Percentiles rank a stretch among this genome's conserved stretches.
Conservation (phyloP, 495 filamentous ascomycete genomes). For the Diplogelasinospora grovesii region DNA sequence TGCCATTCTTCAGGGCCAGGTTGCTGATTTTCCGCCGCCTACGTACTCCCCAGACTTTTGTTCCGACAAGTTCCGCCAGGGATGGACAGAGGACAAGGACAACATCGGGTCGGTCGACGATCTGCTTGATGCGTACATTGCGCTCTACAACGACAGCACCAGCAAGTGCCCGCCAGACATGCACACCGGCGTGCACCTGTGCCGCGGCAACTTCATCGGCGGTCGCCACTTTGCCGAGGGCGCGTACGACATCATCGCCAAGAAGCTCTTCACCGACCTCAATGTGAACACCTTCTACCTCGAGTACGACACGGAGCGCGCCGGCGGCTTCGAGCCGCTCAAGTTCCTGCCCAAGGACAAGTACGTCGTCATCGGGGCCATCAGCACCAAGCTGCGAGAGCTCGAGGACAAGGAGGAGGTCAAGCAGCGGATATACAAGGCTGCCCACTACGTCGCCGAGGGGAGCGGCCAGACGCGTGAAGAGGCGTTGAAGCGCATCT, state of each 20-base stretch:
- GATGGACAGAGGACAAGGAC: slow-evolving; percentile 57
- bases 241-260: slow-evolving; percentile 72
- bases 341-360: slow-evolving; percentile 64
- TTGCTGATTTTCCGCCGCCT: no score
- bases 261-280: slow-evolving; percentile 69
- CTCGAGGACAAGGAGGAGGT: slow-evolving; percentile 70
- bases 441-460: slow-evolving; percentile 65
- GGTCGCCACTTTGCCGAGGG: slow-evolving; percentile 75
- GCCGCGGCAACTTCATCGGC: slow-evolving; percentile 75
- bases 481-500: slow-evolving; percentile 61
- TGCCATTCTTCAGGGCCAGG: slow-evolving; percentile 4
- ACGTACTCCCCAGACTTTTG: slow-evolving; percentile 55
- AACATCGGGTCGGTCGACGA: slow-evolving; percentile 49
- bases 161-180: slow-evolving; percentile 57
- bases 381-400: slow-evolving; percentile 66
- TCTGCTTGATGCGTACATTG: slow-evolving; percentile 67
- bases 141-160: slow-evolving; percentile 69
- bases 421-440: slow-evolving; percentile 59
- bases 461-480: slow-evolving; percentile 56
- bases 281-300: slow-evolving; percentile 77
- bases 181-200: slow-evolving; percentile 71
- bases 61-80: slow-evolving; percentile 64
- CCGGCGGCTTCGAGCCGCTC: slow-evolving; percentile 74
- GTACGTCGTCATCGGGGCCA: slow-evolving; percentile 68
- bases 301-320: slow-evolving; percentile 71